These are phyloP conservation scores for Saturnispora gosingensis DNA, from an alignment of 805 yeast species.

Conservation along the genomic window DNA sequence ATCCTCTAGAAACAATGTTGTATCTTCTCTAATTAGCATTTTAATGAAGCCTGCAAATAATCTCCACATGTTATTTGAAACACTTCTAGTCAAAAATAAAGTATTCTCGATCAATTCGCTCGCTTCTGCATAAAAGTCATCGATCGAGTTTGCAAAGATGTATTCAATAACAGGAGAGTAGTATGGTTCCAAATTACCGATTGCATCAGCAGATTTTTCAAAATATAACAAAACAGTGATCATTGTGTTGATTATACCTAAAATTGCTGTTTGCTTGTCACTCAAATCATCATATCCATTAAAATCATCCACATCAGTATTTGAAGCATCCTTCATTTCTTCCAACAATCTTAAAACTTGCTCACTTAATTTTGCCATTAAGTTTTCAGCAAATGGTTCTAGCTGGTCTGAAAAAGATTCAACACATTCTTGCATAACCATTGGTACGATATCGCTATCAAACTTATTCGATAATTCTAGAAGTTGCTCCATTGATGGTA, in stretches of 20 bases:
- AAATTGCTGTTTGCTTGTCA: constrained; percentile 78
- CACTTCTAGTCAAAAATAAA: constrained; percentile 49
- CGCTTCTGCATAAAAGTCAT: constrained; percentile 75
- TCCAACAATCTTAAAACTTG: constrained; percentile 66
- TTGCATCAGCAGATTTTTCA: constrained; percentile 69
- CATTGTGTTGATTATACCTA: constrained; percentile 80
- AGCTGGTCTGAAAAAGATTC: constrained; percentile 80
- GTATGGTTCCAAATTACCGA: constrained; percentile 59
- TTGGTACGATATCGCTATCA: constrained; percentile 79
- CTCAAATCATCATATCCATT: constrained; percentile 30
- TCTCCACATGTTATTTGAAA: constrained; percentile 70
- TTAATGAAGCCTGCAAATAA: constrained; percentile 44
- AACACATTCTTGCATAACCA: constrained; percentile 92
- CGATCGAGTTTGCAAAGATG: constrained; percentile 55
- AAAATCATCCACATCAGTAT: constrained; percentile 42
- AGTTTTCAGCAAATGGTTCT: constrained; percentile 79
- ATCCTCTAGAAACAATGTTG: constrained; percentile 66
- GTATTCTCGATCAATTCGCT: constrained; percentile 74
- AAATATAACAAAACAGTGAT: constrained; percentile 79
- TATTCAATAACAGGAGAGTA: constrained; percentile 65
- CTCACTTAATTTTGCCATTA: constrained; percentile 51
- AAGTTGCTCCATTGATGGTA: constrained; percentile 75
- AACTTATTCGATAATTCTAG: constrained; percentile 67
- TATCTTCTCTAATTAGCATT: constrained; percentile 33
- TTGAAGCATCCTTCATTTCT: constrained; percentile 59